Evolutionary conservation across 116 monocot species (phyloP).

Genomic region (Phalaenopsis hybrid): DNA sequence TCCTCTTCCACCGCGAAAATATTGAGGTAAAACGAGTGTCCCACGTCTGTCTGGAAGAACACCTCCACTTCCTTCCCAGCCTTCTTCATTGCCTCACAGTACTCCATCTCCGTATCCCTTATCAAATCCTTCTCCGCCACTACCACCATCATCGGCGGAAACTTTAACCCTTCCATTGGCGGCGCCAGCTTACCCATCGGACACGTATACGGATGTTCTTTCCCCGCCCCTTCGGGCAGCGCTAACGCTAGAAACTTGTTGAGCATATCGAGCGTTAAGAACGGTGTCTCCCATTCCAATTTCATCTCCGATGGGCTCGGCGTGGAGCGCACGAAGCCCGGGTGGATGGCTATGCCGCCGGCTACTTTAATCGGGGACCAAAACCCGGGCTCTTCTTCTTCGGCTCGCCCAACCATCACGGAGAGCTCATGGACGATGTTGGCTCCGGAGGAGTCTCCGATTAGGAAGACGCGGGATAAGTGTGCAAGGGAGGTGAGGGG

Average conservation of each 20-base stretch:
- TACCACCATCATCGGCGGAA: constrained; percentile 64
- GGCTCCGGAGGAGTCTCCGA: constrained; percentile 82
- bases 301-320: constrained; percentile 68
- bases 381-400: constrained; percentile 18
- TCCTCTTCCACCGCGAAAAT: constrained; percentile 40
- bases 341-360: constrained; percentile 62
- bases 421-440: constrained; percentile 67
- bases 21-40: constrained; percentile 55
- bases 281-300: constrained; percentile 22
- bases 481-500: constrained; percentile 24
- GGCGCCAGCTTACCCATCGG: constrained; percentile 65
- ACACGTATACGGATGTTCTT: constrained; percentile 74
- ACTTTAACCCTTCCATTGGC: constrained; percentile 28
- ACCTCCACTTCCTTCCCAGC: constrained; percentile 56
- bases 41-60: constrained; percentile 23
- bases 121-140: constrained; percentile 63
- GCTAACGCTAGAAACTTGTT: constrained; percentile 53
- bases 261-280: constrained; percentile 71
- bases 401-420: constrained; percentile 23
- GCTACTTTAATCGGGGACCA: constrained; percentile 45
- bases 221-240: constrained; percentile 58
- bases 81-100: constrained; percentile 47
- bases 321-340: constrained; percentile 57
- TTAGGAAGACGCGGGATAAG: constrained; percentile 64
- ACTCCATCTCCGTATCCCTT: constrained; percentile 63